Evolutionary conservation across 2,329 filamentous ascomycete genomes (phyloP).

Genomic region (Alternaria ventricosa): DNA sequence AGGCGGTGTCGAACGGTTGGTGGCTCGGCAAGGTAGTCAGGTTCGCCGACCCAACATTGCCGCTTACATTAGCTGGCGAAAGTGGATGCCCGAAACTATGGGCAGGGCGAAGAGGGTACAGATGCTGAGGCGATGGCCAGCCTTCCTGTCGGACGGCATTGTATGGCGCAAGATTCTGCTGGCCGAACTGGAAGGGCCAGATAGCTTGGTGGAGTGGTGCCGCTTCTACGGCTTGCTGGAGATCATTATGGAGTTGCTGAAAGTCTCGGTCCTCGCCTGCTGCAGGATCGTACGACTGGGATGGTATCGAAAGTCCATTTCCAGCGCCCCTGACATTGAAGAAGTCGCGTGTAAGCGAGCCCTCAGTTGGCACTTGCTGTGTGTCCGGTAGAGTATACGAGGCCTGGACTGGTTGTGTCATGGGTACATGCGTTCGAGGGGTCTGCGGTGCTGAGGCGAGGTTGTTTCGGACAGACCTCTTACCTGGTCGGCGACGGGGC

Average conservation of each 20-base stretch:
- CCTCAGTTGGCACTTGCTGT: neutral
- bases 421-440: neutral
- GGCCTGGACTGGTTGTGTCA: neutral
- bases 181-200: neutral
- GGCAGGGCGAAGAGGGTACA: neutral
- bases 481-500: neutral
- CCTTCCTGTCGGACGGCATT: neutral
- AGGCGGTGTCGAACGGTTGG: neutral
- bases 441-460: neutral
- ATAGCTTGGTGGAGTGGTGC: neutral
- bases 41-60: neutral
- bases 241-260: neutral
- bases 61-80: neutral
- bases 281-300: neutral
- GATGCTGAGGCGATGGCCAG: neutral
- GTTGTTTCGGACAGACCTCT: neutral
- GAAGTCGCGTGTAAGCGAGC: neutral
- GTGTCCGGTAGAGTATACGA: neutral
- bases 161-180: neutral
- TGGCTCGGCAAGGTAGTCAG: slow-evolving; percentile 10
- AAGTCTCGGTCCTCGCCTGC: neutral
- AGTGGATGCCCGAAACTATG: neutral
- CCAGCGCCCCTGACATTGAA: neutral
- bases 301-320: neutral
- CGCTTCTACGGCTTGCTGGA: neutral